phyloP scores from a whole-genome alignment of 2,329 filamentous ascomycete genomes.

The Cordyceps farinosa region DNA sequence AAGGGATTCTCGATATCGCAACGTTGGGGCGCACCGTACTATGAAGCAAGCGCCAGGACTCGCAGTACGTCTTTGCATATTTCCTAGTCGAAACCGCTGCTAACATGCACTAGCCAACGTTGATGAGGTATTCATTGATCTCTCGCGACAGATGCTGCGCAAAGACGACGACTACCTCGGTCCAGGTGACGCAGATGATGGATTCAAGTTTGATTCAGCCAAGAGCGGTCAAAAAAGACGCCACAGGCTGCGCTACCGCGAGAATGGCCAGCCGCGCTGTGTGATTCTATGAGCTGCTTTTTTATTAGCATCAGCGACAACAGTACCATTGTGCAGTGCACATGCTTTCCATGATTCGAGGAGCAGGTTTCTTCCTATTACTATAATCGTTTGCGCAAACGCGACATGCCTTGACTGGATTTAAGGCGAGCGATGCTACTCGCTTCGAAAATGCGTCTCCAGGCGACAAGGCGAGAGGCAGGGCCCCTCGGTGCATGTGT shows the following conservation, averaged over 20 bases:
- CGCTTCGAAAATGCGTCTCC: not conserved
- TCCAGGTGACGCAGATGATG: constrained; percentile 35
- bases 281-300: constrained; percentile 37
- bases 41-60: constrained; percentile 81
- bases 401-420: not conserved
- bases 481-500: not conserved
- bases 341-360: not conserved
- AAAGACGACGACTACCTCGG: constrained; percentile 56
- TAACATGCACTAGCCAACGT: constrained; percentile 62
- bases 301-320: not conserved
- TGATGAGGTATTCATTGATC: constrained; percentile 82
- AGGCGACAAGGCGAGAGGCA: not conserved
- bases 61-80: constrained; percentile 48
- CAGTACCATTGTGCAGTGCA: not conserved
- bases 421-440: not conserved
- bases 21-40: constrained; percentile 84
- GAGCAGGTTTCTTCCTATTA: not conserved
- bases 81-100: not conserved
- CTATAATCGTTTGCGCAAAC: no score
- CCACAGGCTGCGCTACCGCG: constrained; percentile 30
- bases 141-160: constrained; percentile 78
- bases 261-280: constrained; percentile 37
- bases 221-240: constrained; percentile 28
- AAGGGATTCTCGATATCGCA: constrained; percentile 83
- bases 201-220: constrained; percentile 40